Evolutionary conservation across 805 yeast genomes (phyloP).

Genomic region (Cyberlindnera mississippiensis): DNA sequence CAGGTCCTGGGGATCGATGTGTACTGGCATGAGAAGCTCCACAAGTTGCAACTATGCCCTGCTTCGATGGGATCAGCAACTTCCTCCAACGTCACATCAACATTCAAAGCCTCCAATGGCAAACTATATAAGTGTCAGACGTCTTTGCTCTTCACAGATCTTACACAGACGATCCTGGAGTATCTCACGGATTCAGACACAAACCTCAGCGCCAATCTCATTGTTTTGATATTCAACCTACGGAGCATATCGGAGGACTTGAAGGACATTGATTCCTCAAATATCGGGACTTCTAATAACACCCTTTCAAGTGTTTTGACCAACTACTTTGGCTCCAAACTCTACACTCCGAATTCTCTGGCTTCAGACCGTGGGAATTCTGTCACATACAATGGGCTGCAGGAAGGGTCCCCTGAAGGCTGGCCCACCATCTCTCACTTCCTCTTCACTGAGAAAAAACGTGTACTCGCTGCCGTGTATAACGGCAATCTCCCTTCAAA

Average conservation of each 20-base stretch:
- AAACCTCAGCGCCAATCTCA: slow-evolving; percentile 40
- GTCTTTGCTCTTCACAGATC: slow-evolving; percentile 22
- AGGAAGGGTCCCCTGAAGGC: too few relatives aligned
- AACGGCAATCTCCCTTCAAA: slow-evolving; percentile 27
- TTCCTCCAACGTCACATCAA: slow-evolving; percentile 2
- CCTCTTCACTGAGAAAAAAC: slow-evolving; percentile 30
- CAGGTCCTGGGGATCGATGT: slow-evolving; percentile 48
- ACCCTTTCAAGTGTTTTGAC: slow-evolving; percentile 24
- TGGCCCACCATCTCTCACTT: slow-evolving; percentile 36
- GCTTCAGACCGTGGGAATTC: too few relatives aligned
- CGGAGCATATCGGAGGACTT: slow-evolving; percentile 11
- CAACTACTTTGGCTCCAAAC: slow-evolving; percentile 15
- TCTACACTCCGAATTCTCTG: slow-evolving; percentile 31
- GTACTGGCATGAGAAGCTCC: slow-evolving; percentile 47
- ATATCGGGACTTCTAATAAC: slow-evolving; percentile 17
- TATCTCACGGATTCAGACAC: slow-evolving; percentile 42
- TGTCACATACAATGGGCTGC: too few relatives aligned
- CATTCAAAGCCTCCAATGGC: slow-evolving; percentile 14
- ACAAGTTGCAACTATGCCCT: slow-evolving; percentile 58
- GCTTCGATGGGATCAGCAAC: slow-evolving; percentile 26
- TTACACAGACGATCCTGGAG: slow-evolving; percentile 29
- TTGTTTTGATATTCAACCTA: slow-evolving; percentile 39
- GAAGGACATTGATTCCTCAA: not conserved
- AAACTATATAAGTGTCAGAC: slow-evolving; percentile 23
- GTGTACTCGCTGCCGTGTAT: slow-evolving; percentile 37